A percentile compares a stretch with the other conserved stretches of the same genome.
phyloP scores from a whole-genome alignment of 2,329 filamentous ascomycete genomes.

The Teratosphaeria viscida region DNA sequence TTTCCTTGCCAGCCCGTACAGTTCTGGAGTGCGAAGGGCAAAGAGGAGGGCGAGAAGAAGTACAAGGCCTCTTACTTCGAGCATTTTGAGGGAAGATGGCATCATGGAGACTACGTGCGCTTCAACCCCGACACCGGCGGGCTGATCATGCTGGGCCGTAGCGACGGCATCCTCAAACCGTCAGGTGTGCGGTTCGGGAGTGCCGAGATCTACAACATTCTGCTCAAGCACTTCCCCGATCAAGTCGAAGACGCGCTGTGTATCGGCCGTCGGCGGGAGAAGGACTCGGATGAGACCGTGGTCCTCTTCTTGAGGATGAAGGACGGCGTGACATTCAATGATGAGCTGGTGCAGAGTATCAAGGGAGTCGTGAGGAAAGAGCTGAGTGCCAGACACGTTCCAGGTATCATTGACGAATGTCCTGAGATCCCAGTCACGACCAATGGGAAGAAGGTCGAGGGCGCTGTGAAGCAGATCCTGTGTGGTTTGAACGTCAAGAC shows the following conservation, averaged over 20 bases:
- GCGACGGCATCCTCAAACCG: conserved; percentile 87
- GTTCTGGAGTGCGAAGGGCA: conserved; percentile 68
- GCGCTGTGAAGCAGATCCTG: conserved; percentile 90
- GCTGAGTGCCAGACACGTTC: conserved; percentile 81
- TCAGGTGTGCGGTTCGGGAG: conserved; percentile 84
- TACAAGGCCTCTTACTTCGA: conserved; percentile 84
- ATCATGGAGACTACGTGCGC: conserved; percentile 85
- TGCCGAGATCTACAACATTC: conserved; percentile 92
- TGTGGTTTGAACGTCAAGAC: conserved; percentile 80
- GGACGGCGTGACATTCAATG: conserved; percentile 45
- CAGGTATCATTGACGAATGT: conserved; percentile 69
- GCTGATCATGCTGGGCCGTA: conserved; percentile 81
- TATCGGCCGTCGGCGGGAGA: conserved; percentile 61
- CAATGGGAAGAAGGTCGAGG: conserved; percentile 98
- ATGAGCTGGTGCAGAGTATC: conserved; percentile 53
- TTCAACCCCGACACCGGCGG: conserved; percentile 63
- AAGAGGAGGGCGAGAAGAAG: conserved; percentile 58
- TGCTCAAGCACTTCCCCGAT: conserved; percentile 68
- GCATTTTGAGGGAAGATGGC: conserved; percentile 69
- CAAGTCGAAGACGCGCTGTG: conserved; percentile 81
- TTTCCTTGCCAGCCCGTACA: conserved; percentile 87
- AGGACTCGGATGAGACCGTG: conserved; percentile 74
- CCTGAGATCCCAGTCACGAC: conserved; percentile 82
- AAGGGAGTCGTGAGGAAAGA: conserved; percentile 61
- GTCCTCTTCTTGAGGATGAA: conserved; percentile 78